Evolutionary conservation across 345 rosid genomes (phyloP), one percentile per base, ranked within the genome.

Genomic region (Rhodomyrtus tomentosa): DNA sequence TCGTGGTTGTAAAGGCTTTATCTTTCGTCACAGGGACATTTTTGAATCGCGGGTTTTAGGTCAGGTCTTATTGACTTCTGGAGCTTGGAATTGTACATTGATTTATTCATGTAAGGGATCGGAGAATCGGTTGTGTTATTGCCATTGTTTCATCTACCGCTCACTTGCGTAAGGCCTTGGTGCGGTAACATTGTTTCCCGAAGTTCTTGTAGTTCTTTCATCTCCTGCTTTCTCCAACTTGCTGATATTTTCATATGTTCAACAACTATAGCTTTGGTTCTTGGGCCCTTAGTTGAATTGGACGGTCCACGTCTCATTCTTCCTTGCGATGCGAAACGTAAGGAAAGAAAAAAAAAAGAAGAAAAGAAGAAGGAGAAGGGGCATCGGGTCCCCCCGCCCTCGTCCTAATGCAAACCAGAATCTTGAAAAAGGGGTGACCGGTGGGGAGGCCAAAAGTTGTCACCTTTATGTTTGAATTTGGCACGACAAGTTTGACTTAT

Each of bases 401-500:
- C 42, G 42, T 16, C 76, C 32, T 18, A 42, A 68, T 32, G 76
- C 76, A 16, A 50, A 32, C 76, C 76, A 32, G 76, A 68, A 68
- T 68, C 76, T 68, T 32, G 76, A 68, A 68, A 68, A 68, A 68
- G 76, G 12, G 76, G 24, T 18, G 76, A 68, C 10, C 15, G 38
- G 76, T n/a, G n/a, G 42, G 42, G 22, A 9, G 76, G 76, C 76
- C 24, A 32, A 68, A 68, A 68, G 76, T 21, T 32, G 6, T 68
- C 6, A 18, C 76, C 45, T 68, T 68, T 68, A 40, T 55, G 68
- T 82, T 55, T 82, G 88, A 82, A 82, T 53, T 38, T 38, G 21
- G 73, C 84, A 55, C 24, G 84, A 83, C 48, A 83, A 68, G 84
- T 82, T 82, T 82, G 84, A 82, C 84, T 54, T 52, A 52, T 52